Evolutionary conservation across 2,329 filamentous ascomycete genomes (phyloP).

Genomic region (Venturia asperata): DNA sequence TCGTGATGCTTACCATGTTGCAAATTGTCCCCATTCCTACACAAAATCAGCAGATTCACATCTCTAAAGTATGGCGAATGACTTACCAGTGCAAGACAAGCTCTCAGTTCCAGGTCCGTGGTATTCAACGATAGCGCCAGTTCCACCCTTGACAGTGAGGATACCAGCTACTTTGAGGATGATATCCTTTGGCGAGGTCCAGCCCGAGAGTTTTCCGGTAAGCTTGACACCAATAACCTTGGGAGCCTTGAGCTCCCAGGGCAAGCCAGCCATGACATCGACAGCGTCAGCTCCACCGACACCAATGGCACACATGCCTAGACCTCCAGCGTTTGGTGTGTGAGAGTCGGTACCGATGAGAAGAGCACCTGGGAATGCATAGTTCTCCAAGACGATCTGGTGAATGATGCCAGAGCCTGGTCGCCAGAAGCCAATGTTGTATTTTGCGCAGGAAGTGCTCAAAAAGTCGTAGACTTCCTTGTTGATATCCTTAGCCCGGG

Average conservation of each 20-base stretch:
- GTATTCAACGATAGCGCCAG: constrained; percentile 82
- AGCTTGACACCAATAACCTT: constrained; percentile 96
- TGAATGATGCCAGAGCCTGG: constrained; percentile 99
- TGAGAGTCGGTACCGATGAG: constrained; percentile 98
- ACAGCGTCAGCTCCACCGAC: constrained; percentile 97
- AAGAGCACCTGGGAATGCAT: constrained; percentile 96
- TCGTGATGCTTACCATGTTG: constrained; percentile 7
- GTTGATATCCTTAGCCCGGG: constrained; percentile 85
- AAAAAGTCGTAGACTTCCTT: constrained; percentile 99
- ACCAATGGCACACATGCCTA: constrained; percentile 91
- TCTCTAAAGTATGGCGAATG: not conserved
- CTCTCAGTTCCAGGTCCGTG: constrained; percentile 64
- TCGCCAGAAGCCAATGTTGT: constrained; percentile 99
- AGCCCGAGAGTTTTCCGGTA: constrained; percentile 80
- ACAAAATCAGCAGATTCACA: no score
- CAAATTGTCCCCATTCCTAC: not conserved
- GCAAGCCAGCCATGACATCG: constrained; percentile 94
- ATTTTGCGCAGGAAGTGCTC: constrained; percentile 88
- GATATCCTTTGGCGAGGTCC: constrained; percentile 92
- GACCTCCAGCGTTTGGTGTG: constrained; percentile 93
- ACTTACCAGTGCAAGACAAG: constrained; percentile 57
- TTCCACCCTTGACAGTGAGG: constrained; percentile 95
- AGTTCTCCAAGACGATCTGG: constrained; percentile 98
- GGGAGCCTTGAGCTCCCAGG: constrained; percentile 97
- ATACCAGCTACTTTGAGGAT: constrained; percentile 97